phyloP scores from a whole-genome alignment of 1,284 basidiomycete genomes.

The Irpex rosettiformis region DNA sequence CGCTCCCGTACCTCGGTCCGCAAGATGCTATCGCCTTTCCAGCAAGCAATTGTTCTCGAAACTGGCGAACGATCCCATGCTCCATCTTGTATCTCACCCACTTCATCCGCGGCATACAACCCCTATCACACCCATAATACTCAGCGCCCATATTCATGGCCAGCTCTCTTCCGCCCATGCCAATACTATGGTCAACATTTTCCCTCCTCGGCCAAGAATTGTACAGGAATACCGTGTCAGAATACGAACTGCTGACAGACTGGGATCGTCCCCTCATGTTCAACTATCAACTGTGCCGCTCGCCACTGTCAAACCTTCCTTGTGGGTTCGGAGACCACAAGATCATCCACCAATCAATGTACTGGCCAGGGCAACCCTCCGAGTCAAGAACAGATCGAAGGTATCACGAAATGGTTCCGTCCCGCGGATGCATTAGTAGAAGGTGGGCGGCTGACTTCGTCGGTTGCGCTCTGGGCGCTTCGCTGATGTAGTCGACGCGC shows the following conservation, averaged over 20 bases:
- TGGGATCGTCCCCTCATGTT: background rate
- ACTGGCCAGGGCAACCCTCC: background rate
- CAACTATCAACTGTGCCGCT: background rate
- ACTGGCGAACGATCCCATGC: background rate
- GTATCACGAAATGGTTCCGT: background rate
- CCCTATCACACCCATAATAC: background rate
- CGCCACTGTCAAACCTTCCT: background rate
- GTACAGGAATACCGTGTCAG: background rate
- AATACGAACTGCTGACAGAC: slow-evolving; percentile 2
- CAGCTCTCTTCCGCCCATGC: background rate
- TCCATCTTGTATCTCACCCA: background rate
- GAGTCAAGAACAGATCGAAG: background rate
- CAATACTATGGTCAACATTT: background rate
- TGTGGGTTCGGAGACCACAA: background rate
- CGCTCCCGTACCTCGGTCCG: background rate
- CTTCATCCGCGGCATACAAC: background rate
- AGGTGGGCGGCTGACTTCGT: background rate
- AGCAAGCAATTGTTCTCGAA: background rate
- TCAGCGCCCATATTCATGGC: background rate
- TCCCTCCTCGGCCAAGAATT: background rate
- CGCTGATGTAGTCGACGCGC: background rate
- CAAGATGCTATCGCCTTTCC: background rate
- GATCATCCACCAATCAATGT: background rate
- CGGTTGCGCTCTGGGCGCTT: background rate
- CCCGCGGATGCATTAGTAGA: background rate